These are phyloP conservation scores for Aschersonia sp. DNA, from an alignment of 2,329 filamentous ascomycete species.

Conservation along the genomic window DNA sequence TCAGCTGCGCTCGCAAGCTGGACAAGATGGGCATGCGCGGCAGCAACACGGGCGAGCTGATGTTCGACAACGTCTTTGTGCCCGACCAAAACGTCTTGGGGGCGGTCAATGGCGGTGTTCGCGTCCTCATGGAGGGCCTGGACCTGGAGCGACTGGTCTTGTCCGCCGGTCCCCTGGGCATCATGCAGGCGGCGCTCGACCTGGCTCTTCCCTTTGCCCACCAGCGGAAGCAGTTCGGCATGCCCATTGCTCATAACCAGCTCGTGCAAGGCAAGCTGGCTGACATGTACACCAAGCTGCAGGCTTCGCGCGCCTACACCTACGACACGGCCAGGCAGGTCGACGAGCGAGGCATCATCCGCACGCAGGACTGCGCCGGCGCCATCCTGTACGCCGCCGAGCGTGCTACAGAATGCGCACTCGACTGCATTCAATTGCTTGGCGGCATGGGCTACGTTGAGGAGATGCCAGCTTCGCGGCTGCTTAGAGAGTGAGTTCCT, in stretches of 20 bases:
- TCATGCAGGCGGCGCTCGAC: slow-evolving; percentile 89
- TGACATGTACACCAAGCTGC: slow-evolving; percentile 94
- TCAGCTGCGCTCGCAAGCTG: slow-evolving; percentile 77
- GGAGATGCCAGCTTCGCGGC: slow-evolving; percentile 78
- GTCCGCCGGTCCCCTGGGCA: slow-evolving; percentile 75
- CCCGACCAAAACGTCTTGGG: slow-evolving; percentile 73
- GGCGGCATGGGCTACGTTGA: slow-evolving; percentile 95
- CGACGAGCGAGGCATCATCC: slow-evolving; percentile 59
- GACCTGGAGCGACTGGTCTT: slow-evolving; percentile 90
- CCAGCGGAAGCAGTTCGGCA: slow-evolving; percentile 75
- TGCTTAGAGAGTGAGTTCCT: slow-evolving; percentile 53
- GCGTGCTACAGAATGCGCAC: slow-evolving; percentile 69
- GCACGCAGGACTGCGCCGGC: slow-evolving; percentile 86
- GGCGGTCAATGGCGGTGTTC: slow-evolving; percentile 64
- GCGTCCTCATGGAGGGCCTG: slow-evolving; percentile 89
- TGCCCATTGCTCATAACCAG: slow-evolving; percentile 82
- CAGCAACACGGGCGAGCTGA: slow-evolving; percentile 86
- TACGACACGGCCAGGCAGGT: slow-evolving; percentile 68
- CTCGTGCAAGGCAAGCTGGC: slow-evolving; percentile 85
- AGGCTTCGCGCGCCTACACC: slow-evolving; percentile 74
- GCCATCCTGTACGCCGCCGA: slow-evolving; percentile 90
- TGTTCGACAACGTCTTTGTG: slow-evolving; percentile 85
- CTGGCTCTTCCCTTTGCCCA: slow-evolving; percentile 80
- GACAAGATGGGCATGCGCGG: slow-evolving; percentile 98
- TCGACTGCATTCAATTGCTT: slow-evolving; percentile 83